Percentiles rank a stretch among this genome's conserved stretches.
These are phyloP conservation scores for Plenodomus biglobosus DNA, from an alignment of 2,329 filamentous ascomycete species.

Conservation along the genomic window DNA sequence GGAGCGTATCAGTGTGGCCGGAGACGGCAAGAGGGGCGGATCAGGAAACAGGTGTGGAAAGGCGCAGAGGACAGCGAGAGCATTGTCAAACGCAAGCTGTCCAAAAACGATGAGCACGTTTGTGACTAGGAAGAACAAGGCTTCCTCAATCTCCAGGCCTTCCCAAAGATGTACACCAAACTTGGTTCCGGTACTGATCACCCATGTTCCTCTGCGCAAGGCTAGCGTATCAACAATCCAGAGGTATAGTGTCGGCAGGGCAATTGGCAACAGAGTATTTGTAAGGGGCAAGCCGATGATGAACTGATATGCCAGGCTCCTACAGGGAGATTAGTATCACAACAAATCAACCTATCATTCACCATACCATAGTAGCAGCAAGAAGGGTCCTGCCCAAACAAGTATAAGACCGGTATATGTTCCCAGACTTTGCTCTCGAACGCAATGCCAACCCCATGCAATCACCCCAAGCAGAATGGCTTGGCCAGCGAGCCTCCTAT, in stretches of 20 bases:
- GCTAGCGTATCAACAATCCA: conserved; percentile 73
- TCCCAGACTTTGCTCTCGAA: conserved; percentile 52
- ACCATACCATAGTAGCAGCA: conserved; percentile 62
- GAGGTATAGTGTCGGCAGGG: conserved; percentile 66
- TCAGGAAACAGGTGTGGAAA: conserved; percentile 61
- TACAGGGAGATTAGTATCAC: conserved; percentile 13
- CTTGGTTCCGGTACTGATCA: conserved; percentile 68
- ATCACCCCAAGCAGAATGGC: conserved; percentile 50
- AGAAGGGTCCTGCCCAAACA: conserved; percentile 67
- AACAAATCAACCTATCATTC: background rate
- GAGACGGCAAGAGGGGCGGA: conserved; percentile 54
- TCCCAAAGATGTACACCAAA: conserved; percentile 64
- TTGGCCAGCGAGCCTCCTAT: conserved; percentile 52
- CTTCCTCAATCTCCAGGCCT: conserved; percentile 71
- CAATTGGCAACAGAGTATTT: conserved; percentile 62
- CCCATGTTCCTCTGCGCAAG: conserved; percentile 69
- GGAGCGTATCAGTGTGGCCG: conserved; percentile 55
- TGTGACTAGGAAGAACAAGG: conserved; percentile 70
- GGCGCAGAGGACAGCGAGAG: conserved; percentile 64
- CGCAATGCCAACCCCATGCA: conserved; percentile 49
- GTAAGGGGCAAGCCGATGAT: conserved; percentile 61
- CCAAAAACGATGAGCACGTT: conserved; percentile 72
- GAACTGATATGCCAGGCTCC: conserved; percentile 65
- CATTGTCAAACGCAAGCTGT: conserved; percentile 68
- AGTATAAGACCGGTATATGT: conserved; percentile 72